Percentiles rank a stretch among this genome's conserved stretches.
Evolutionary conservation across 73 alveolate genomes (phyloP).

Genomic region (Uronychia binucleata): DNA sequence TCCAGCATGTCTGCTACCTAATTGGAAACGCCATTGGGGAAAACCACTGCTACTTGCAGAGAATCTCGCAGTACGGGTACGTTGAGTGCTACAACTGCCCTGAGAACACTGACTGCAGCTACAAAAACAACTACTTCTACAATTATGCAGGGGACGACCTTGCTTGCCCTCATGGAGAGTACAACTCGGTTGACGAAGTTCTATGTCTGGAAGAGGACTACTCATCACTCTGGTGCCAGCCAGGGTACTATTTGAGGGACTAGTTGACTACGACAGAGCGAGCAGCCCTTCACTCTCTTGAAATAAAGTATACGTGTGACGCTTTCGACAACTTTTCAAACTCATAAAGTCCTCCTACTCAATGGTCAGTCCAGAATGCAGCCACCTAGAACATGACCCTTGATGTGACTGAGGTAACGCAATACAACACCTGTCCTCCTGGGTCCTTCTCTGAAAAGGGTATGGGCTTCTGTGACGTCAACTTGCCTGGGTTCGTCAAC

Average conservation of each 20-base stretch:
- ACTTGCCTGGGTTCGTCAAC: neutral
- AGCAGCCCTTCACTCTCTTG: neutral
- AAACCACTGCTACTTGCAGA: neutral
- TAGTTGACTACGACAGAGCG: neutral
- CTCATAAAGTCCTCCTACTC: neutral
- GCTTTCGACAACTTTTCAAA: neutral
- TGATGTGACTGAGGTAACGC: neutral
- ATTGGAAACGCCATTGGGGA: neutral
- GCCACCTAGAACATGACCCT: neutral
- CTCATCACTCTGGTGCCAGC: neutral
- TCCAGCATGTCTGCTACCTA: neutral
- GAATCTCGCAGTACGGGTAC: slow-evolving; percentile 7
- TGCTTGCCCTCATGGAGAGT: slow-evolving; percentile 7
- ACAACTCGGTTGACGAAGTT: slow-evolving; percentile 9
- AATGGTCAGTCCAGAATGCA: neutral
- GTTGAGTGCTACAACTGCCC: slow-evolving; percentile 12
- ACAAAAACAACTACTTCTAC: neutral
- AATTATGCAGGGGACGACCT: slow-evolving; percentile 5
- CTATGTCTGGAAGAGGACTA: neutral
- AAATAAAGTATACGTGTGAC: neutral
- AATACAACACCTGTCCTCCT: slow-evolving; percentile 50
- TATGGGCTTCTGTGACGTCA: neutral
- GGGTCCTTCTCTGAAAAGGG: neutral
- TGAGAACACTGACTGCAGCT: neutral
- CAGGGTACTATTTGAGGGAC: slow-evolving; percentile 3